A percentile compares a stretch with the other conserved stretches of the same genome.
phyloP scores from a whole-genome alignment of 1,139 yeast species.

The Magnusiomyces tetraspermus region DNA sequence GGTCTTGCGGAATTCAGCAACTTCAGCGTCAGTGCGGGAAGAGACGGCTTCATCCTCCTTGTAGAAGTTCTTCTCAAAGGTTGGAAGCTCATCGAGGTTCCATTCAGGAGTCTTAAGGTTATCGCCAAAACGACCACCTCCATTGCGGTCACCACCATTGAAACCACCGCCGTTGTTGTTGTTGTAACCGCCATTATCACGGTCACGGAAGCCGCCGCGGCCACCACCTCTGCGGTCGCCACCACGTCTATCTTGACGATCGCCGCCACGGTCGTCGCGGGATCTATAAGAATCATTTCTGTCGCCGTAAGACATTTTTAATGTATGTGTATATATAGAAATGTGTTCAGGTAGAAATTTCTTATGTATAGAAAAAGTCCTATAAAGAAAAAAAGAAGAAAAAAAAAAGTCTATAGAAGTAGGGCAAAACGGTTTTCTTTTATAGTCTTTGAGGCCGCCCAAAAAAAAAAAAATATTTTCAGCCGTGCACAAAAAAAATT shows the following conservation, averaged over 20 bases:
- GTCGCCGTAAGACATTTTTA: conserved; percentile 29
- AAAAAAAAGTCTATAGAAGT: too few relatives aligned
- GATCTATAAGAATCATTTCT: conserved; percentile 32
- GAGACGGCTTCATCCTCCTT: conserved; percentile 73
- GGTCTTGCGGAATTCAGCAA: conserved; percentile 64
- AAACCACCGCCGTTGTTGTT: conserved; percentile 14
- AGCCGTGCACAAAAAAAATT: neutral
- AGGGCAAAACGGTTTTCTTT: neutral
- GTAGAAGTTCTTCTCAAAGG: conserved; percentile 92
- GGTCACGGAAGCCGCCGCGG: conserved; percentile 14
- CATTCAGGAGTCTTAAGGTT: conserved; percentile 64
- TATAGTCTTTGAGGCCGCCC: too few relatives aligned
- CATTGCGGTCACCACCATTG: conserved; percentile 19
- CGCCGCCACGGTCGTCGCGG: conserved; percentile 20
- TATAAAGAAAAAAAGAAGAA: too few relatives aligned
- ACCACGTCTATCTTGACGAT: conserved; percentile 16
- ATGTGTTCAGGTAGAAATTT: too few relatives aligned
- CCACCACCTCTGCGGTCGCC: conserved; percentile 4
- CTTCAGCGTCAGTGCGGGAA: conserved; percentile 63
- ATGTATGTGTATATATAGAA: too few relatives aligned
- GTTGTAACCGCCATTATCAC: conserved; percentile 14
- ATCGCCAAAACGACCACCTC: conserved; percentile 41
- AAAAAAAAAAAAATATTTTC: too few relatives aligned
- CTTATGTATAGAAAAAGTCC: too few relatives aligned
- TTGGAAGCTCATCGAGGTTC: conserved; percentile 70